phyloP scores from a whole-genome alignment of 176 grass and related monocot species.

The Avena atlantica region DNA sequence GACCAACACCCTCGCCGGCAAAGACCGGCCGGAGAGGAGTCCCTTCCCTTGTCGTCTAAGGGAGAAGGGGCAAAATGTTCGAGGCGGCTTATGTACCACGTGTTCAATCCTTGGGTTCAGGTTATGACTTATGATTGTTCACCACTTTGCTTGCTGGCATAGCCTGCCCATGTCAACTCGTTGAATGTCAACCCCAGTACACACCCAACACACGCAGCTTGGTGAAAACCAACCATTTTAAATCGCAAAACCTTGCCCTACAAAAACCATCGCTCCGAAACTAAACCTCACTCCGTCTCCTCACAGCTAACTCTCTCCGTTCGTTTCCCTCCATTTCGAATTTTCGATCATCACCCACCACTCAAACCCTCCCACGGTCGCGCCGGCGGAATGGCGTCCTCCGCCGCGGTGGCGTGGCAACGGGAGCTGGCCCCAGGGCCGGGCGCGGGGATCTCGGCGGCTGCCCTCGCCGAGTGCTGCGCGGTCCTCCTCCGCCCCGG shows the following conservation, averaged over 20 bases:
- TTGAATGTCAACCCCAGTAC: not conserved
- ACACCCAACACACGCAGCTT: not conserved
- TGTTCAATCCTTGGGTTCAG: no score
- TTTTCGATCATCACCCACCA: not conserved
- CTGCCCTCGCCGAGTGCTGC: constrained; percentile 53
- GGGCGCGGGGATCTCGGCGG: constrained; percentile 20
- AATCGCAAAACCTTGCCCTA: not conserved
- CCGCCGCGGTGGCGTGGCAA: constrained; percentile 18
- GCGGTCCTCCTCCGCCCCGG: constrained; percentile 32
- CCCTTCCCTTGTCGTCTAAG: no score
- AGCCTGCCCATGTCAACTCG: no score
- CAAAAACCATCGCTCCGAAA: constrained; percentile 12
- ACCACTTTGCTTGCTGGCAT: no score
- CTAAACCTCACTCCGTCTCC: not conserved
- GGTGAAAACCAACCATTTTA: not conserved
- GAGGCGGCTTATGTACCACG: no score
- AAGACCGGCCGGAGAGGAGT: no score
- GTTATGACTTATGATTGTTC: no score
- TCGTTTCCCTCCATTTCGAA: constrained; percentile 11
- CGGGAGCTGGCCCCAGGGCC: constrained; percentile 46
- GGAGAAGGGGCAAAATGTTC: no score
- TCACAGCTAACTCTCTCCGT: not conserved
- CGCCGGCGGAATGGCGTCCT: constrained; percentile 39
- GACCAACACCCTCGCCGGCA: no score
- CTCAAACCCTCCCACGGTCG: not conserved